Evolutionary conservation across 2,329 filamentous ascomycete species (phyloP).

Genomic region (Stemphylium lycopersici): DNA sequence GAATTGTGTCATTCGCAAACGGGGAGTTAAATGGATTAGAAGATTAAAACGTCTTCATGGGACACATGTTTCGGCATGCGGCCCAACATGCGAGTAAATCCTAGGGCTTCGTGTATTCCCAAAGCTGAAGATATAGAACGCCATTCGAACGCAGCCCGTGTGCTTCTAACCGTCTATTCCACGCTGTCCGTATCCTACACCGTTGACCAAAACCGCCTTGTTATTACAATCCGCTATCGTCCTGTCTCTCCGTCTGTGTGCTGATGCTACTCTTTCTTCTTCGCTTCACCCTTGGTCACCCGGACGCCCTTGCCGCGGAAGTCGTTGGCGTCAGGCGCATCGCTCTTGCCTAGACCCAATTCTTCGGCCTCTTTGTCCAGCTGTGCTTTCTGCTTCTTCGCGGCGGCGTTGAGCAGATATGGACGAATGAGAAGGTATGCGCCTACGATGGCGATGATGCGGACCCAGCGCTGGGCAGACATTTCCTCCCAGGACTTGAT

Average conservation of each 20-base stretch:
- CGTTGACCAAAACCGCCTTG: not conserved
- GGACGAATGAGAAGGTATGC: slow-evolving; percentile 74
- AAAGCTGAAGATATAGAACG: slow-evolving; percentile 2
- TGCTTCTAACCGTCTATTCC: not conserved
- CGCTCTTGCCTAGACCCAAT: slow-evolving; percentile 42
- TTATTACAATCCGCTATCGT: not conserved
- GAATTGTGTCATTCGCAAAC: not conserved
- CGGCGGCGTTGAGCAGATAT: slow-evolving; percentile 72
- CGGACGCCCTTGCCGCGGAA: slow-evolving; percentile 34
- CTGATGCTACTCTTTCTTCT: slow-evolving; percentile 46
- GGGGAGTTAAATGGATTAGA: not conserved
- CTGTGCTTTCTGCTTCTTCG: slow-evolving; percentile 67
- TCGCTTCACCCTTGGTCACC: slow-evolving; percentile 51
- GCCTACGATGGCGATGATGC: slow-evolving; percentile 73
- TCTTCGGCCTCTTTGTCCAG: slow-evolving; percentile 61
- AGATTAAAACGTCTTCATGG: not conserved
- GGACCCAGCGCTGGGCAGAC: slow-evolving; percentile 60
- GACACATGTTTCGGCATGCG: slow-evolving; percentile 13
- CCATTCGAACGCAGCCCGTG: not conserved
- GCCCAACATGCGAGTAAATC: slow-evolving; percentile 19
- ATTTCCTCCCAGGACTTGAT: slow-evolving; percentile 53
- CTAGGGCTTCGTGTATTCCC: not conserved
- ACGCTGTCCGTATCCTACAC: no score
- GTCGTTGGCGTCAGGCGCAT: slow-evolving; percentile 40
- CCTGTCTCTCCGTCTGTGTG: not conserved